Base-by-base conservation (phyloP, 352 stramenopile genomes). In the Phytophthora litchii region DNA sequence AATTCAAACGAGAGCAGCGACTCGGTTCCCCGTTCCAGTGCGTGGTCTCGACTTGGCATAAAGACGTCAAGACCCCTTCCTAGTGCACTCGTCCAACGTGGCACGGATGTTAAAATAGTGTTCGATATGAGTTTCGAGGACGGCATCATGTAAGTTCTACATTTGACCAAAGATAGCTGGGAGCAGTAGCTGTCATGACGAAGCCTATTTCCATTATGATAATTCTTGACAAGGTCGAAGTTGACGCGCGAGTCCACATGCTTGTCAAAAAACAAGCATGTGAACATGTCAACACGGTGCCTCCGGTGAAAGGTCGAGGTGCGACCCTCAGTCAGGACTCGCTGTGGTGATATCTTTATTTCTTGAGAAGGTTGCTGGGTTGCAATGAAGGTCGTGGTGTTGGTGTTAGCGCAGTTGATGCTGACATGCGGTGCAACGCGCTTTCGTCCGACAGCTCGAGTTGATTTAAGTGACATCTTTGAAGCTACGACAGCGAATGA, bases 251-350 rank as follows among this genome's bases (percentile, higher is more conserved):
- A 11, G 1, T 9, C 29, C 3, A 13, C 29, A 34, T 34, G 29
- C 1, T 34, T 34, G 20, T 46, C 10, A 25, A 19, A 32, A 19
- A 31, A 3, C 40, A 32, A n/a, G n/a, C 4, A 46, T 31, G 10
- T 27, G 3, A 7, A 9, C 36, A 40, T 12, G 17, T 20, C 14
- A 34, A 41, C 14, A 31, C 25, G 45, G 8, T 20, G 7, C 20
- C 12, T 37, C 21, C 4, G 19, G 16, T 20, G 46, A 68, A 69
- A 64, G 60, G 60, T 69, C 60, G 41, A 56, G 41, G 21, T 35
- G 44, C 36, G 51, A 48, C 51, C 49, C 41, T 49, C 41, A 21
- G 31, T 51, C 31, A 1, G 34, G 34, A 55, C 45, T 35, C 16
- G 19, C 8, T 43, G 34, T 13, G 29, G 29, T 31, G 20, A 46